These are phyloP conservation scores for Termitomyces sp. DNA, from an alignment of 768 basidiomycete species.

Conservation along the genomic window DNA sequence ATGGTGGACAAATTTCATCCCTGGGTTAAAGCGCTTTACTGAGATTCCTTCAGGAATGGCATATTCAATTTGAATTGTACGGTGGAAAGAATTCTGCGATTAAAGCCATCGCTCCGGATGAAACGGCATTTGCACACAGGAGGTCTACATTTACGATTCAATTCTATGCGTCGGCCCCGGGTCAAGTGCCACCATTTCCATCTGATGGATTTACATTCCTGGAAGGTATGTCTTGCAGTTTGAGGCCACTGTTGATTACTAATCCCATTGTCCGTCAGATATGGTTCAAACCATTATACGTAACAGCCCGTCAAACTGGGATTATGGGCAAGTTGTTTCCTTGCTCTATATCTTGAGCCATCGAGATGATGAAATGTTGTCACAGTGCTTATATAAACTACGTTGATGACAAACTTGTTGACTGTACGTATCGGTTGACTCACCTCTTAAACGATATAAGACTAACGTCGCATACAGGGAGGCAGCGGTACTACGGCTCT, in stretches of 20 bases:
- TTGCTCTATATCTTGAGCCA: no score
- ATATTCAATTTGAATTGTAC: constrained; percentile 37
- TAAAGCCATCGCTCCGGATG: constrained; percentile 31
- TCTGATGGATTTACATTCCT: constrained; percentile 38
- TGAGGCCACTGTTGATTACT: constrained; percentile 17
- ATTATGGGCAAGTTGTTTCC: constrained; percentile 20
- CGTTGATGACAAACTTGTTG: constrained; percentile 26
- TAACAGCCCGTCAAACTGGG: constrained; percentile 24
- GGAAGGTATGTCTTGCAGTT: constrained; percentile 19
- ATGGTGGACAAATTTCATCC: constrained; percentile 12
- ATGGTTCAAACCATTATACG: constrained; percentile 9
- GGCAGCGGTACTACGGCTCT: constrained; percentile 24
- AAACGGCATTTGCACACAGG: constrained; percentile 42
- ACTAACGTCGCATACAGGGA: constrained; percentile 18
- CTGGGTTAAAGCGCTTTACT: not conserved
- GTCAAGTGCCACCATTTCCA: constrained; percentile 36
- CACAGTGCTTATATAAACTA: constrained; percentile 31
- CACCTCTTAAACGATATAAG: not conserved
- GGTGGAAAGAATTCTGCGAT: constrained; percentile 42
- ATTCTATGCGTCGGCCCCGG: constrained; percentile 40
- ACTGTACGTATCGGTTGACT: constrained; percentile 21
- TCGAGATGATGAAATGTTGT: not conserved
- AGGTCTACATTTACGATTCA: constrained; percentile 42
- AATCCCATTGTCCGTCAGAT: not conserved
- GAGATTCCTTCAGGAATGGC: constrained; percentile 22